Conservation (phyloP, 2,329 filamentous ascomycete genomes). For the Aspergillus chevalieri region DNA sequence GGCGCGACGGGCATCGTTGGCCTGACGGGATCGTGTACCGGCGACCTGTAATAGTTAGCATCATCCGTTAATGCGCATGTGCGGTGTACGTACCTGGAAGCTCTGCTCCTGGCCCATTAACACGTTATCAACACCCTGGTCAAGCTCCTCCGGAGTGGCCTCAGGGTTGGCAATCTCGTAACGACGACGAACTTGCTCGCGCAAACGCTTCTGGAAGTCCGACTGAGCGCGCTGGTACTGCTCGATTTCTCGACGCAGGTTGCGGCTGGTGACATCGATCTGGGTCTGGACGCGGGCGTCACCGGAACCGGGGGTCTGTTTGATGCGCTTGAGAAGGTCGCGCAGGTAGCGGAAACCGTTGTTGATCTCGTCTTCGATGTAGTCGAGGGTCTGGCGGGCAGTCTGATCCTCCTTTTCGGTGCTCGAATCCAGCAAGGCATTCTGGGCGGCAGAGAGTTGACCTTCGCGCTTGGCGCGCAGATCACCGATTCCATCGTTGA, state of each 20-base stretch:
- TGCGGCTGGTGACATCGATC: conserved; percentile 71
- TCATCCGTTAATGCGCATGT: not conserved
- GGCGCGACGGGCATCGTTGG: conserved; percentile 71
- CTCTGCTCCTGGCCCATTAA: conserved; percentile 64
- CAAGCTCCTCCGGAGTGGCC: conserved; percentile 70
- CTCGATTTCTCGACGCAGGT: conserved; percentile 73
- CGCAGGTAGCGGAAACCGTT: conserved; percentile 72
- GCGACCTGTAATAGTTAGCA: conserved; percentile 19
- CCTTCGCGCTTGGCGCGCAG: conserved; percentile 57
- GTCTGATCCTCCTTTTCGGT: conserved; percentile 60
- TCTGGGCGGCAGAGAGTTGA: conserved; percentile 53
- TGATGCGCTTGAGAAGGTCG: conserved; percentile 72
- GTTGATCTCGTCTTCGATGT: conserved; percentile 73
- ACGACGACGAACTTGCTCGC: conserved; percentile 80
- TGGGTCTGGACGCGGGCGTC: conserved; percentile 70
- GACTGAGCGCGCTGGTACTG: conserved; percentile 75
- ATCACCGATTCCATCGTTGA: conserved; percentile 69
- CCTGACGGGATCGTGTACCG: conserved; percentile 58
- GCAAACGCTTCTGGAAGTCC: conserved; percentile 70
- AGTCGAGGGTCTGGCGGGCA: conserved; percentile 64
- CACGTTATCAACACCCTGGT: conserved; percentile 65
- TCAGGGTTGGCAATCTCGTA: conserved; percentile 85
- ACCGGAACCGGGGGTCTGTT: conserved; percentile 70
- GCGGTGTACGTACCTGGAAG: conserved; percentile 62
- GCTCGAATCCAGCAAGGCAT: conserved; percentile 70